Base-by-base conservation (phyloP, 176 grass and related monocot genomes). In the Luzula sylvatica region DNA sequence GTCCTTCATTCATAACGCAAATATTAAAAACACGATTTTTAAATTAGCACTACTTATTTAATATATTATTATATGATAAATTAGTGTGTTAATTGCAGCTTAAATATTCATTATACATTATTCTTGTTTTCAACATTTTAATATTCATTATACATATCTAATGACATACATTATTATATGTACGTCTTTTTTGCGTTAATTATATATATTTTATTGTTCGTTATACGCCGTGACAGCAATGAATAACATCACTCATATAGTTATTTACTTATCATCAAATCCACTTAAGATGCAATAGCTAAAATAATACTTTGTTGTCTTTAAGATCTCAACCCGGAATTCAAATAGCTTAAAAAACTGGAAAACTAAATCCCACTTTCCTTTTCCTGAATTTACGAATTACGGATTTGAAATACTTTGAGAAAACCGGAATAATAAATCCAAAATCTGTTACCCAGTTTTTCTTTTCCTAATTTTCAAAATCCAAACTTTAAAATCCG, bases 201-300 rank as follows among this genome's bases (percentile, higher is more conserved):
- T 42, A 8, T 14, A 3, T 11, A 42, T 42, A 1, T 42, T 14
- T 1, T 42, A 42, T 14, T 11, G 9, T 14, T 11, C 39, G 39
- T 11, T 3, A 11, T 42, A 42, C n/a, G n/a, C 9, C 9, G 9
- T 42, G 1, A 1, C 2, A 11, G 11, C 38, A 41, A 41, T 5
- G 38, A 5, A 5, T 6, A 41, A n/a, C n/a, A n/a, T n/a, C n/a
- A n/a, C n/a, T n/a, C n/a, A n/a, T n/a, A n/a, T n/a, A n/a, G n/a
- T n/a, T n/a, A n/a, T n/a, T n/a, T n/a, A 66, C 3, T 58, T 84
- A 83, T 66, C 84, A 2, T 8, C 39, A 8, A 71, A 72, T 9
- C 78, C 83, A 45, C 74, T 40, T 38, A 78, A 21, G 20, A 78
- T 71, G 70, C 84, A 88, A 2, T 45, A 16, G 19, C 74, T 88